phyloP scores from a whole-genome alignment of 139 green algal species.

The Chlamydomonas schloesseri region DNA sequence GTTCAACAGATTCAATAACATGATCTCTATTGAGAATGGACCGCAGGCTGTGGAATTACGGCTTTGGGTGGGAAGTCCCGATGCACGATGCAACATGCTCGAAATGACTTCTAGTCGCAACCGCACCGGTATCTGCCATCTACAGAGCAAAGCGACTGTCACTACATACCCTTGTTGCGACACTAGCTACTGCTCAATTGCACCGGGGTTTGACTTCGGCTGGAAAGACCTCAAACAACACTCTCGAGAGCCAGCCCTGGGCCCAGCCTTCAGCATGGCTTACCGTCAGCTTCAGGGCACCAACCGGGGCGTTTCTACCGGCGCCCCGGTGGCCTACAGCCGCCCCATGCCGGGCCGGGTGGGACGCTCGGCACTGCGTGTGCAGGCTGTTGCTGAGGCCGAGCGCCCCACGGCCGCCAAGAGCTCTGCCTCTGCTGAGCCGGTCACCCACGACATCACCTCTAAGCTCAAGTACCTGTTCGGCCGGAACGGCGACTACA shows the following conservation, averaged over 20 bases:
- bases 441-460: constrained; percentile 29
- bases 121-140: too few relatives aligned
- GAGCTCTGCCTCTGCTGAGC: not conserved
- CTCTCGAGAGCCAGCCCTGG: not conserved
- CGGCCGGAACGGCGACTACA: constrained; percentile 45
- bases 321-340: not conserved
- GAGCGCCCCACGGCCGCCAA: constrained; percentile 35
- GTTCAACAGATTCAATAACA: too few relatives aligned
- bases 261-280: not conserved
- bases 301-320: not conserved
- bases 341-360: not conserved
- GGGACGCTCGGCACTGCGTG: constrained; percentile 6
- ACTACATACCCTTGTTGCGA: too few relatives aligned
- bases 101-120: too few relatives aligned
- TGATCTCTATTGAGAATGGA: too few relatives aligned
- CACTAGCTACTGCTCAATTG: too few relatives aligned
- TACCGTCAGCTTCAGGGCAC: constrained; percentile 18
- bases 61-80: too few relatives aligned
- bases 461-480: constrained; percentile 57
- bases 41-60: too few relatives aligned
- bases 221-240: not conserved
- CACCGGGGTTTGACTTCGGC: too few relatives aligned
- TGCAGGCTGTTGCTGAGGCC: constrained; percentile 50
- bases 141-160: too few relatives aligned
- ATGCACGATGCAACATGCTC: too few relatives aligned